phyloP scores from a whole-genome alignment of 2,329 filamentous ascomycete species.

The Aspergillus persii region DNA sequence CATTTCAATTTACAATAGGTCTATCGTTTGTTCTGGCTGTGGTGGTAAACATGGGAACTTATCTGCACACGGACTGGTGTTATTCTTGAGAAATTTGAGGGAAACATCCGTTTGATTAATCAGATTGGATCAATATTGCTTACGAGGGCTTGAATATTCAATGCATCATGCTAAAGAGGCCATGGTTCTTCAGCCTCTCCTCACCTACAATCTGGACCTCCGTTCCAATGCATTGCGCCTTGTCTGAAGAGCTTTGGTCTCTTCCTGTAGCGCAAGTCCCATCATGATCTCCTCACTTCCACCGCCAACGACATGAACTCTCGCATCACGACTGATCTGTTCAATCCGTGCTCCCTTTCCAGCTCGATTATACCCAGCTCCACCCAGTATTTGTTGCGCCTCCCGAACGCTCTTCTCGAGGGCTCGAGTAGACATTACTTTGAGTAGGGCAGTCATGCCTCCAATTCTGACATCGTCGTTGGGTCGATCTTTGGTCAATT shows the following conservation, averaged over 20 bases:
- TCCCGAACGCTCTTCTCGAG: constrained; percentile 55
- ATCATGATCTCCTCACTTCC: constrained; percentile 43
- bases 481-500: constrained; percentile 41
- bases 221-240: constrained; percentile 28
- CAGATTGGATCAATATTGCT: no score
- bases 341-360: constrained; percentile 53
- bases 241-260: constrained; percentile 30
- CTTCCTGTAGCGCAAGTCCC: constrained; percentile 33
- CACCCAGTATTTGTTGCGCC: constrained; percentile 56
- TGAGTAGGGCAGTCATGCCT: constrained; percentile 52
- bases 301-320: constrained; percentile 46
- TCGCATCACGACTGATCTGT: constrained; percentile 53
- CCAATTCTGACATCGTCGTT: constrained; percentile 45
- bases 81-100: no score
- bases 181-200: neutral
- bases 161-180: no score
- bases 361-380: constrained; percentile 51
- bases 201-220: constrained; percentile 24
- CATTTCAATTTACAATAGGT: no score
- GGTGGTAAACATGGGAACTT: no score
- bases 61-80: no score
- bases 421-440: constrained; percentile 53
- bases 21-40: no score
- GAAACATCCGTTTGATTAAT: no score
- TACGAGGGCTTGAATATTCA: no score